Evolutionary conservation across 345 rosid species (phyloP), one percentile per base, ranked within the genome.

Genomic region (Reutealis trisperma): DNA sequence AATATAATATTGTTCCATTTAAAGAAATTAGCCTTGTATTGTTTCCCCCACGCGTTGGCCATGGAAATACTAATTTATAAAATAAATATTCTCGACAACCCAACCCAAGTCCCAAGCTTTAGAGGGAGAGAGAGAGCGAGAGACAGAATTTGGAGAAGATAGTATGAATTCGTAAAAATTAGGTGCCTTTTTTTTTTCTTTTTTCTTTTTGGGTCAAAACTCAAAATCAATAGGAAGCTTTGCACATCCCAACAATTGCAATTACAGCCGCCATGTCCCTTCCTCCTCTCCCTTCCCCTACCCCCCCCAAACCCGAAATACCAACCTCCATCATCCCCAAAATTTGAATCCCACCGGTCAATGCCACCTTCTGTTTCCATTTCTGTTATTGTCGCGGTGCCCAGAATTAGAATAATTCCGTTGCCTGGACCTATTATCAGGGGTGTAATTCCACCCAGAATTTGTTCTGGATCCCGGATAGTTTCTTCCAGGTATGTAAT

Each of bases 331-430:
- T 37, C 41, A 21, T 32, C 68, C 30, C 34, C 13, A 14, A 34
- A 62, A 14, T 27, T 30, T 62, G 19, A 73, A 72, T 73, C 72
- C 72, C 57, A 54, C 6, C 51, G 51, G 21, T 86, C 89, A 75
- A 25, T 84, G 88, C 91, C 91, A 84, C 82, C 90, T 86, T 79
- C 88, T 84, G 78, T 86, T 86, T 47, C 75, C 83, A 41, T 86
- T 75, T 72, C 84, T 73, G 77, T 78, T 82, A 70, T 78, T 84
- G 81, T 87, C 94, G 80, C 83, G 75, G 73, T 83, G 74, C 30
- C 81, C 86, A 18, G 88, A 70, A 64, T 85, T 68, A 78, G 89
- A 70, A 64, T 85, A 71, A 79, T 84, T 81, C 72, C 84, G 79
- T 70, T 83, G 87, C 84, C 91, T 88, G 58, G 88, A 55, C 78